A percentile compares a stretch with the other conserved stretches of the same genome.
These are phyloP conservation scores for Ustilago lituana DNA, from an alignment of 1,284 basidiomycete genomes.

Conservation along the genomic window DNA sequence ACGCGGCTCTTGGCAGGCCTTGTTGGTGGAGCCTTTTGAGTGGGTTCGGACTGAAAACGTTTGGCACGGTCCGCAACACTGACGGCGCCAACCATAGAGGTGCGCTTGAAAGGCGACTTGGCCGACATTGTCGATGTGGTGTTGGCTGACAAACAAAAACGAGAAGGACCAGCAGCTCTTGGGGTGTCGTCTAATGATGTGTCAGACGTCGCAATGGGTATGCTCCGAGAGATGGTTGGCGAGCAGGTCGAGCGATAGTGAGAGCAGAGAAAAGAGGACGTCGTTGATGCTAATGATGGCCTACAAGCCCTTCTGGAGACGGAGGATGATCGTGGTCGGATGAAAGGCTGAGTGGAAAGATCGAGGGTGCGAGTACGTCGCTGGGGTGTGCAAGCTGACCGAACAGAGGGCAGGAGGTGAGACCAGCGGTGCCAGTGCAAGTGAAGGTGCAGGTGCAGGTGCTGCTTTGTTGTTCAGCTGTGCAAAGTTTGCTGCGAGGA, in stretches of 20 bases:
- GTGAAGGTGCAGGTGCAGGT: no score
- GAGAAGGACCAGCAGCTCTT: constrained; percentile 8
- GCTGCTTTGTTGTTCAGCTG: no score
- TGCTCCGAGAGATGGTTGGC: background rate
- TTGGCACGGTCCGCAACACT: constrained; percentile 37
- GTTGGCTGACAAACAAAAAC: constrained; percentile 2
- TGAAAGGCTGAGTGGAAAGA: constrained; percentile 9
- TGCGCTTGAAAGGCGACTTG: constrained; percentile 16
- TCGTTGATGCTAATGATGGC: background rate
- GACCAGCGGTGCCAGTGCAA: background rate
- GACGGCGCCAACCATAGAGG: constrained; percentile 21
- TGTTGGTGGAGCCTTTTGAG: background rate
- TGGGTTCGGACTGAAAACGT: constrained; percentile 9
- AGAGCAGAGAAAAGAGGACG: background rate
- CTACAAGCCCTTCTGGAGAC: background rate
- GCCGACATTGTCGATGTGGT: constrained; percentile 5
- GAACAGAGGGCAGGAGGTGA: background rate
- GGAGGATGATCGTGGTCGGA: constrained; percentile 22
- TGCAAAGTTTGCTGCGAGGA: no score
- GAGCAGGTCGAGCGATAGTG: constrained; percentile 1
- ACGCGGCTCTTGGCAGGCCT: background rate
- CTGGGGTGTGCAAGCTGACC: constrained; percentile 7
- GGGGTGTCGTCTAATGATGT: constrained; percentile 7
- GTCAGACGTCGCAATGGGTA: background rate
- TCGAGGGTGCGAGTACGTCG: constrained; percentile 19